phyloP scores from a whole-genome alignment of 257 asterid species.

The Ajuga chamaepitys region DNA sequence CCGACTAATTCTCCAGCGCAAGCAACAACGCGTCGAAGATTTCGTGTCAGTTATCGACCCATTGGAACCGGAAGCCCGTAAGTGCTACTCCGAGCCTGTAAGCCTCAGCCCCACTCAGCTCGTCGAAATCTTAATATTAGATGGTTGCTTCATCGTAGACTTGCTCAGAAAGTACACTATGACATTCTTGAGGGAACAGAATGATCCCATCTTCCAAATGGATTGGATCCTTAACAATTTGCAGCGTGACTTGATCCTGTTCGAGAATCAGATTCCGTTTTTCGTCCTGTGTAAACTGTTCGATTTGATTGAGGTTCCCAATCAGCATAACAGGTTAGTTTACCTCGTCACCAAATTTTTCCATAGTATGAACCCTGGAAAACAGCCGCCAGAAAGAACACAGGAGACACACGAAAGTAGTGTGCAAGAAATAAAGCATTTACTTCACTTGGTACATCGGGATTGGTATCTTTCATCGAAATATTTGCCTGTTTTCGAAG shows the following conservation, averaged over 20 bases:
- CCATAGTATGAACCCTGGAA: slow-evolving; percentile 6
- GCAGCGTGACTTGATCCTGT: slow-evolving; percentile 22
- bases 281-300: slow-evolving; percentile 16
- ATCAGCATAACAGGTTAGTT: background rate
- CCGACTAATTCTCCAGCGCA: slow-evolving; percentile 8
- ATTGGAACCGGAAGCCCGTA: slow-evolving; percentile 4
- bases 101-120: slow-evolving; percentile 1
- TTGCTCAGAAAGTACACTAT: background rate
- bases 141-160: slow-evolving; percentile 37
- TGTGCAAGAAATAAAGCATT: slow-evolving; percentile 9
- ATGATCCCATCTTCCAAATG: slow-evolving; percentile 15
- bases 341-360: slow-evolving; percentile 4
- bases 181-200: background rate
- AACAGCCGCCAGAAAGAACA: background rate
- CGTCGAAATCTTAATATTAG: slow-evolving; percentile 30
- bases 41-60: background rate
- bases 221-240: slow-evolving; percentile 21
- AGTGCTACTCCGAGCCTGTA: slow-evolving; percentile 19
- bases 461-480: background rate
- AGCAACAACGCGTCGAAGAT: background rate
- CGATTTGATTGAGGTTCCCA: slow-evolving; percentile 15
- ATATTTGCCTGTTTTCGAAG: too few relatives aligned
- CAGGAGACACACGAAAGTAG: background rate
- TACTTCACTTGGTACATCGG: slow-evolving; percentile 20
- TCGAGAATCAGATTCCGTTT: slow-evolving; percentile 31